Base-by-base conservation (phyloP, 371 early-diverging fungal species). In the Mortierella sp. region DNA sequence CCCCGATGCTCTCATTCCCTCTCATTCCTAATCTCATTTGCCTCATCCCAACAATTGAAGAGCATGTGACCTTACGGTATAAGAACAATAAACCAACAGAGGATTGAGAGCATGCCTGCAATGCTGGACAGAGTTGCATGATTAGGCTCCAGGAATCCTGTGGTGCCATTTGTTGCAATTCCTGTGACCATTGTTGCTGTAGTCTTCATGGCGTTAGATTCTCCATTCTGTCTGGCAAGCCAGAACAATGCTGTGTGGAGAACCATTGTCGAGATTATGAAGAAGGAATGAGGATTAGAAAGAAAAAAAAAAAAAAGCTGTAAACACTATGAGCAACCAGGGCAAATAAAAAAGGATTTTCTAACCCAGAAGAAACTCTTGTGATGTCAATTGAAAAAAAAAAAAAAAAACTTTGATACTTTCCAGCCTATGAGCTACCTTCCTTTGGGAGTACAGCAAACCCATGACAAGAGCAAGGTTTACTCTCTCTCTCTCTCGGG, bases 31-130 rank as follows among this genome's bases (percentile, higher is more conserved):
- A 12, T 43, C 43, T 8, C 43, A 14, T 43, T 14, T 12, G 43
- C 43, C 9, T 43, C 12, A 14, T 8, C 10, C 2, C 4, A 24
- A 24, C 4, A 5, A 6, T 54, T n/a, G 9, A 24, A 10, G 8
- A 54, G 24, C 54, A 54, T n/a, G 26, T 52, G 14, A 55, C 86
- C 89, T 87, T 89, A 92, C 92, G 92, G 92, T 62, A 90, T 88
- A 77, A 90, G 88, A 37, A 92, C 92, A 10, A 90, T 86, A 65
- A 92, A 84, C 92, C 92, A 92, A 70, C 91, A 92, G 43, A 70
- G 78, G 47, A 91, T 89, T 54, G 90, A 89, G 40, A 85, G 62
- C 54, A 86, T 88, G 11, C 91, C 91, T 66, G 80, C 64, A 26
- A 81, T 40, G 71, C 70, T 78, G 51, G 79, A 78, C 47, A 78